Conservation (phyloP, 129 eudicot genomes). For the Chrysanthemum makinoi region DNA sequence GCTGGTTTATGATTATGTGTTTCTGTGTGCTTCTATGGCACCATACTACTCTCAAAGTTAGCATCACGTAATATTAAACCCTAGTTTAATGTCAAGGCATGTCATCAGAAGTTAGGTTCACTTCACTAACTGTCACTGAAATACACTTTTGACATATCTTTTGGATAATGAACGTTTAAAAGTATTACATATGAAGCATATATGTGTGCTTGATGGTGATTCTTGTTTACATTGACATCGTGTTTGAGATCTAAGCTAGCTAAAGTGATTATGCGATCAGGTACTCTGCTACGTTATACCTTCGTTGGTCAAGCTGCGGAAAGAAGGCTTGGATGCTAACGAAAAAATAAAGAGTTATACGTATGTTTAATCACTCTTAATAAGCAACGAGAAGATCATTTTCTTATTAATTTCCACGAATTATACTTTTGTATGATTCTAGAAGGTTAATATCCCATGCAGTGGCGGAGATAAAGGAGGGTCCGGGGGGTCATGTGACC, state of each 20-base stretch:
- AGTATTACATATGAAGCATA: neutral
- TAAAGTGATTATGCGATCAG: constrained; percentile 38
- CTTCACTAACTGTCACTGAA: neutral
- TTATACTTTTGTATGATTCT: constrained; percentile 8
- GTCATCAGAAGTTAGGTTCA: constrained; percentile 3
- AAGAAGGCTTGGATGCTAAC: constrained; percentile 96
- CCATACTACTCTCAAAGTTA: neutral
- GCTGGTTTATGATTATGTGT: neutral
- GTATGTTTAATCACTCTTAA: constrained; percentile 66
- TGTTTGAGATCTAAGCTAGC: constrained; percentile 20
- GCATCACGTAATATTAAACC: constrained; percentile 3
- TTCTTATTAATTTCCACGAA: constrained; percentile 7
- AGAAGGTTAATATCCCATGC: constrained; percentile 14
- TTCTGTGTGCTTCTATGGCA: constrained; percentile 2
- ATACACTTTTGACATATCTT: neutral
- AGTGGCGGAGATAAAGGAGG: no score
- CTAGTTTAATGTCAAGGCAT: constrained; percentile 11
- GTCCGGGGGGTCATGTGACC: no score
- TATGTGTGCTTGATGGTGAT: neutral
- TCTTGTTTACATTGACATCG: constrained; percentile 3
- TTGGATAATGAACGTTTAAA: neutral
- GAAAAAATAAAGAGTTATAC: constrained; percentile 97
- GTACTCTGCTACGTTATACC: constrained; percentile 82
- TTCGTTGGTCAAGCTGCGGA: constrained; percentile 89
- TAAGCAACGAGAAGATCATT: constrained; percentile 47